Conservation (phyloP, 495 filamentous ascomycete species). For the Aspergillus bertholletiae region DNA sequence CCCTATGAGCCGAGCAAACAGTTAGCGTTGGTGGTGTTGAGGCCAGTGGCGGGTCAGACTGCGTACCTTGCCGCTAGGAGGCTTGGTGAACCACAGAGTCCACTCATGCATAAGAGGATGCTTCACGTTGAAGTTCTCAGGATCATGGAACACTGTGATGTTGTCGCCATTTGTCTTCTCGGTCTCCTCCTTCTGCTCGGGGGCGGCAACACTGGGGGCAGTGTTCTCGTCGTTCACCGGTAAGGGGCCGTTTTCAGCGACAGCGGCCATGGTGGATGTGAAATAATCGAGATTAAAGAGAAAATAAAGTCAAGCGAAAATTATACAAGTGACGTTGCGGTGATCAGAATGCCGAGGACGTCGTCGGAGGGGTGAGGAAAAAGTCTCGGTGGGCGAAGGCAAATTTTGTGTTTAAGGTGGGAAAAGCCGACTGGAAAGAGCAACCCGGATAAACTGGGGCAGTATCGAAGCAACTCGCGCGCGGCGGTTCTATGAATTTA, state of each 20-base stretch:
- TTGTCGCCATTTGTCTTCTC: slow-evolving; percentile 48
- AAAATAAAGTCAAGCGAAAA: slow-evolving; percentile 2
- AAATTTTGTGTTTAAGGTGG: slow-evolving; percentile 21
- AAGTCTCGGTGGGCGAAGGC: slow-evolving; percentile 27
- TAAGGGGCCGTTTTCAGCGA: slow-evolving; percentile 38
- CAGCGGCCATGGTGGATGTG: slow-evolving; percentile 36
- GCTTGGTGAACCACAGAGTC: slow-evolving; percentile 99
- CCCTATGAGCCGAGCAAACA: slow-evolving; percentile 50
- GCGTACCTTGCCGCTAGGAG: slow-evolving; percentile 88
- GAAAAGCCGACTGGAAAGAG: slow-evolving; percentile 33
- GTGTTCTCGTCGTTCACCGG: slow-evolving; percentile 42
- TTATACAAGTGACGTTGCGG: slow-evolving; percentile 8
- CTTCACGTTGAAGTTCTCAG: slow-evolving; percentile 98
- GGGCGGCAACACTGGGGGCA: slow-evolving; percentile 25
- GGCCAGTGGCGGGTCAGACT: background rate
- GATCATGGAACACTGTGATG: slow-evolving; percentile 93
- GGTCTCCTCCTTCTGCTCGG: slow-evolving; percentile 28
- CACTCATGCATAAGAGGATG: slow-evolving; percentile 93
- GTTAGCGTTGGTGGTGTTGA: slow-evolving; percentile 7
- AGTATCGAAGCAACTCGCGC: slow-evolving; percentile 5
- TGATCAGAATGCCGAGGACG: slow-evolving; percentile 16
- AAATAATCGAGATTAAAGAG: slow-evolving; percentile 2
- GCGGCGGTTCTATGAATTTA: slow-evolving; percentile 9
- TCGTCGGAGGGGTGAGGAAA: slow-evolving; percentile 27
- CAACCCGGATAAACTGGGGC: slow-evolving; percentile 13